phyloP scores from a whole-genome alignment of 169 alveolate genomes.

The Eimeria tenella region DNA sequence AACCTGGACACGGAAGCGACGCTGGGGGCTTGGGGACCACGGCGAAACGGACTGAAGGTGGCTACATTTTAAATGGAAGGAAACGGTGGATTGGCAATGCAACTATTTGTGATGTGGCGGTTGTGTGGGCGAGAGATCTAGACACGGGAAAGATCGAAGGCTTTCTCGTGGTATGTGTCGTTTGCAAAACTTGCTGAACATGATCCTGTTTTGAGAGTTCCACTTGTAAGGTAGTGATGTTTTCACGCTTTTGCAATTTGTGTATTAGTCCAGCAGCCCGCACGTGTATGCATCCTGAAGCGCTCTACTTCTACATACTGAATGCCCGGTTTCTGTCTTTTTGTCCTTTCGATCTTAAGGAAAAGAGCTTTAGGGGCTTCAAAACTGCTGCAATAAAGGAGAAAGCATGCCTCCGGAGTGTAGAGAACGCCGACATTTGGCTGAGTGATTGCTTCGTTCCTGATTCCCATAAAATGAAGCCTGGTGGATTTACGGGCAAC shows the following conservation, averaged over 20 bases:
- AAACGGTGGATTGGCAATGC: constrained; percentile 93
- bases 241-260: too few species aligned
- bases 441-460: constrained; percentile 89
- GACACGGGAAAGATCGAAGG: constrained; percentile 86
- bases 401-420: constrained; percentile 89
- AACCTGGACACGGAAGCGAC: constrained; percentile 89
- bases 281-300: too few species aligned
- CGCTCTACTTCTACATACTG: not conserved
- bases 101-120: constrained; percentile 82
- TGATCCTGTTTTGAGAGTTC: too few species aligned
- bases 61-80: constrained; percentile 86
- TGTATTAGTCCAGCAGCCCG: too few species aligned
- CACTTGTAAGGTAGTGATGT: too few species aligned
- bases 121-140: constrained; percentile 88
- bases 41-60: constrained; percentile 81
- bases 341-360: constrained; percentile 80
- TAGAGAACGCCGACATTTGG: constrained; percentile 86
- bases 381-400: constrained; percentile 82
- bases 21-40: constrained; percentile 87
- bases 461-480: constrained; percentile 81
- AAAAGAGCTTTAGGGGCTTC: constrained; percentile 83
- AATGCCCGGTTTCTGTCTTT: not conserved
- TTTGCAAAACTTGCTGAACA: too few species aligned
- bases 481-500: constrained; percentile 85
- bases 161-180: constrained; percentile 55